Conservation (phyloP, 306 rosid species). For the Acacia crassicarpa region DNA sequence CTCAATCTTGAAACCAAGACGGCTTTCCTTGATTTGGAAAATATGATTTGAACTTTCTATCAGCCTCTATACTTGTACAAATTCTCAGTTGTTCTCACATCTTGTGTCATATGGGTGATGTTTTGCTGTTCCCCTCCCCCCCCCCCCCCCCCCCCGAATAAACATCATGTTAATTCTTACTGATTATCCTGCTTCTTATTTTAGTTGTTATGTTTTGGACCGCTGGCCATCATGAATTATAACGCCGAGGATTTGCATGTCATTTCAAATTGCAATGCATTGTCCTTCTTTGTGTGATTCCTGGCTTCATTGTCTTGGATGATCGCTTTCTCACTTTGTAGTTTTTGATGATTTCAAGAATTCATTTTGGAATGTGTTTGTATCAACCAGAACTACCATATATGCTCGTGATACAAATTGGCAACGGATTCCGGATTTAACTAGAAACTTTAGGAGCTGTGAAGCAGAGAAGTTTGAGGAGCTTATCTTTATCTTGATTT, state of each 20-base stretch:
- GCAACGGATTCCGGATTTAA: not conserved
- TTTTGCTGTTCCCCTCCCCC: not conserved
- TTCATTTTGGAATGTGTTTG: not conserved
- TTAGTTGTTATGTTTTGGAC: not conserved
- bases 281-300: not conserved
- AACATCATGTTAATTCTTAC: not conserved
- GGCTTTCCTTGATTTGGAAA: not conserved
- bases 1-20: slow-evolving; percentile 23
- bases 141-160: not conserved
- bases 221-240: not conserved
- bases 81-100: not conserved
- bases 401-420: not conserved
- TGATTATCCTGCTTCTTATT: no score
- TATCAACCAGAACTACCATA: not conserved
- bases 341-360: not conserved
- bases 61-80: not conserved
- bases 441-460: not conserved
- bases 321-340: not conserved
- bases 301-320: not conserved
- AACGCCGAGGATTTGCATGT: no score
- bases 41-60: not conserved
- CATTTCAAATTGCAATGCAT: no score
- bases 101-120: not conserved
- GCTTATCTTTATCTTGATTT: not conserved
- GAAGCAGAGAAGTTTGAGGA: slow-evolving; percentile 1